Evolutionary conservation across 1,284 basidiomycete species (phyloP).

Genomic region (Sporisorium iseilematis-ciliati): DNA sequence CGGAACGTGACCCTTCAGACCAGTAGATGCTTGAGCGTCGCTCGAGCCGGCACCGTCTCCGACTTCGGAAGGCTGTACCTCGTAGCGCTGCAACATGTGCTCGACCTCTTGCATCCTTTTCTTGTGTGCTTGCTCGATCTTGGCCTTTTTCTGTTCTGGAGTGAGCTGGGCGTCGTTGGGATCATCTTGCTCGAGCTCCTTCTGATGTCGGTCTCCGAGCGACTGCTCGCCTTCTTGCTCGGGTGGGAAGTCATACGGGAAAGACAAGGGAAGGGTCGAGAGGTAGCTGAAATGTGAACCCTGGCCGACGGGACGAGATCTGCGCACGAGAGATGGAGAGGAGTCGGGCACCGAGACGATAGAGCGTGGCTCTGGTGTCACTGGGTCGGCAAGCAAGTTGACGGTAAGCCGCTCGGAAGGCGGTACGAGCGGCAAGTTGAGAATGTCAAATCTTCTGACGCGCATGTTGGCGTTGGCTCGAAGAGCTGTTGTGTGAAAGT

Average conservation of each 20-base stretch:
- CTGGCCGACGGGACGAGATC: conserved; percentile 76
- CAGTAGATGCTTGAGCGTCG: conserved; percentile 3
- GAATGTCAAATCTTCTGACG: conserved; percentile 38
- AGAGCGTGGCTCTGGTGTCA: conserved; percentile 73
- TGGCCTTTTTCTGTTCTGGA: conserved; percentile 38
- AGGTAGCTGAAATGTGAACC: conserved; percentile 84
- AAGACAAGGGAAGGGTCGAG: conserved; percentile 83
- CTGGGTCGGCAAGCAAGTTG: conserved; percentile 79
- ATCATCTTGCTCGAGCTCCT: conserved; percentile 30
- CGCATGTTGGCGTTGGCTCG: conserved; percentile 19
- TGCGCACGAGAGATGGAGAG: conserved; percentile 74
- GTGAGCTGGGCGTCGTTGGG: conserved; percentile 32
- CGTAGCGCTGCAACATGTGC: conserved; percentile 53
- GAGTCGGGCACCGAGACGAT: conserved; percentile 72
- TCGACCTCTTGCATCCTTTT: conserved; percentile 63
- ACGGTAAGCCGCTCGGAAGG: conserved; percentile 76
- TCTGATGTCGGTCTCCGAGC: conserved; percentile 46
- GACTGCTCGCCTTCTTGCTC: conserved; percentile 45
- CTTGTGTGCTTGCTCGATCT: conserved; percentile 36
- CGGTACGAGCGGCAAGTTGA: conserved; percentile 76
- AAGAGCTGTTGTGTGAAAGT: conserved; percentile 12
- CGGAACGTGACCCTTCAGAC: conserved; percentile 41
- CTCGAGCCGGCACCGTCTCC: background rate
- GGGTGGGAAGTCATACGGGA: conserved; percentile 81
- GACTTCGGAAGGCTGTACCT: conserved; percentile 42